A percentile compares a stretch with the other conserved stretches of the same genome.
Evolutionary conservation across 345 rosid species (phyloP).

Genomic region (Syzygium oleosum): DNA sequence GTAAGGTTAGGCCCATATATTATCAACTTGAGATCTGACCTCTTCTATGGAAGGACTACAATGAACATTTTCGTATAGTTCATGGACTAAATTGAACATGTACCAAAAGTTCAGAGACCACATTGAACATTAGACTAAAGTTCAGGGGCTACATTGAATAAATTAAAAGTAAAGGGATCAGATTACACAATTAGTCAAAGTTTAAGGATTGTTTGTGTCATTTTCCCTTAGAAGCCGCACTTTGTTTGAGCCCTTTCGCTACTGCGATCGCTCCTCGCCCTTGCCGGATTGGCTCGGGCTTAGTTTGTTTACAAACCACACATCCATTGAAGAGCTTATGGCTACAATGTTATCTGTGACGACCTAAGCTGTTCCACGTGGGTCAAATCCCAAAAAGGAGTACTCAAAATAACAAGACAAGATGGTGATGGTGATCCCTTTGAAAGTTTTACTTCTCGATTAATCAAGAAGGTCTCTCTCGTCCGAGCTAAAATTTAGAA

Average conservation of each 20-base stretch:
- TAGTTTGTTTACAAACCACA: background rate
- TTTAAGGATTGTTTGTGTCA: too few species aligned
- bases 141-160: too few species aligned
- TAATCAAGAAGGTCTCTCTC: background rate
- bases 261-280: background rate
- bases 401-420: background rate
- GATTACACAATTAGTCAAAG: too few species aligned
- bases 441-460: background rate
- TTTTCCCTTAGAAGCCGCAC: background rate
- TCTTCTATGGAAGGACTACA: background rate
- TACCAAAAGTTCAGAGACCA: too few species aligned
- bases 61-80: too few species aligned
- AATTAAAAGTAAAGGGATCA: too few species aligned
- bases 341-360: background rate
- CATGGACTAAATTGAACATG: too few species aligned
- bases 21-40: background rate
- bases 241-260: background rate
- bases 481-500: background rate
- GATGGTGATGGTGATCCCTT: background rate
- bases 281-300: background rate
- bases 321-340: fast-evolving
- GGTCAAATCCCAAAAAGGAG: background rate
- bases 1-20: background rate
- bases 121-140: too few species aligned
- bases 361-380: background rate